A percentile compares a stretch with the other conserved stretches of the same genome.
Evolutionary conservation across 2,329 filamentous ascomycete genomes (phyloP).

Genomic region (Epichloe gansuensis): DNA sequence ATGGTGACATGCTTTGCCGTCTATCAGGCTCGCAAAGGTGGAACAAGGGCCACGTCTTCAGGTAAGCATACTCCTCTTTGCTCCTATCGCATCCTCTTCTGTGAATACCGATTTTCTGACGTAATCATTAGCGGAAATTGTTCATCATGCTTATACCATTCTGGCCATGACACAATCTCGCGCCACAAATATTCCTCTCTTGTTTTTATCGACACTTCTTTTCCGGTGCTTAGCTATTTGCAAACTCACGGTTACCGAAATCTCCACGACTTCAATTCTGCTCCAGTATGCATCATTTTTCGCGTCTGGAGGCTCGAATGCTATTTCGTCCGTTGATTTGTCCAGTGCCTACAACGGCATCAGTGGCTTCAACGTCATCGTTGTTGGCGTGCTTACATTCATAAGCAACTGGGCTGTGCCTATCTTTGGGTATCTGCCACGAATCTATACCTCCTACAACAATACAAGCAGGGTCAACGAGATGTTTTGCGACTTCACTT

Average conservation of each 20-base stretch:
- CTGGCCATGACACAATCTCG: conserved; percentile 81
- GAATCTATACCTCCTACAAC: conserved; percentile 42
- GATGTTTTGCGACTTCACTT: conserved; percentile 40
- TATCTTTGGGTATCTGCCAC: conserved; percentile 69
- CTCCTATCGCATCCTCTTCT: not conserved
- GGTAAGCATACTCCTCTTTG: conserved; percentile 12
- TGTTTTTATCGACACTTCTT: conserved; percentile 59
- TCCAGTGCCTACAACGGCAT: conserved; percentile 94
- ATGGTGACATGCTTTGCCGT: conserved; percentile 26
- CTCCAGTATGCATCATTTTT: conserved; percentile 81
- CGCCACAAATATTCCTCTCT: conserved; percentile 72
- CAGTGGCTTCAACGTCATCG: conserved; percentile 62
- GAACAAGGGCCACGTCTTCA: conserved; percentile 14
- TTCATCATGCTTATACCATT: conserved; percentile 63
- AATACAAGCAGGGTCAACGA: conserved; percentile 13
- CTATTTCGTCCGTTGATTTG: conserved; percentile 89
- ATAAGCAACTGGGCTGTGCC: conserved; percentile 84
- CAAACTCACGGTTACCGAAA: conserved; percentile 40
- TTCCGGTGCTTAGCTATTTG: conserved; percentile 36
- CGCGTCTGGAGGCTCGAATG: conserved; percentile 79
- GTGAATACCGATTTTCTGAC: not conserved
- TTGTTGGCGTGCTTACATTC: conserved; percentile 76
- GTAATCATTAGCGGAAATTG: conserved; percentile 21
- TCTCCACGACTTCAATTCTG: conserved; percentile 60
- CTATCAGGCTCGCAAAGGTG: conserved; percentile 24